Evolutionary conservation across 495 filamentous ascomycete species (phyloP).

Genomic region (Podospora pseudocomata): DNA sequence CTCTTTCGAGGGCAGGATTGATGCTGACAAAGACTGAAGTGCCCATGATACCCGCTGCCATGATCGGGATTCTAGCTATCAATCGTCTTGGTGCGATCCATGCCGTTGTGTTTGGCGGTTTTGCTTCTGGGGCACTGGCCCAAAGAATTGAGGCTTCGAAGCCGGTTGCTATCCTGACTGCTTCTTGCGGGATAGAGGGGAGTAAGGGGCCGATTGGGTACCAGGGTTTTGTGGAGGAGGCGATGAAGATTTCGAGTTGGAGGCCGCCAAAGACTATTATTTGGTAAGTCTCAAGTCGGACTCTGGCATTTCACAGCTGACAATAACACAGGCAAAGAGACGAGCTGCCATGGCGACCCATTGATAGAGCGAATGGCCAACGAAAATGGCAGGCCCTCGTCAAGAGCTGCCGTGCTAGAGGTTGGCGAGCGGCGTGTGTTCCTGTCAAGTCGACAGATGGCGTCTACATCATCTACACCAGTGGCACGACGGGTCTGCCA

Average conservation of each 20-base stretch:
- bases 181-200: conserved; percentile 90
- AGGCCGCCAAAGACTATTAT: conserved; percentile 67
- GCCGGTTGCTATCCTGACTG: conserved; percentile 75
- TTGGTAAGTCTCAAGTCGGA: conserved; percentile 39
- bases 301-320: too few species aligned
- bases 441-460: conserved; percentile 72
- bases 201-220: conserved; percentile 71
- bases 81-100: conserved; percentile 83
- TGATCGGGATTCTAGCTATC: conserved; percentile 80
- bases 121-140: conserved; percentile 74
- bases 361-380: conserved; percentile 62
- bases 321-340: conserved; percentile 53
- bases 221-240: conserved; percentile 66
- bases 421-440: conserved; percentile 64
- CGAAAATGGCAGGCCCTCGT: conserved; percentile 76
- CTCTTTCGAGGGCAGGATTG: not conserved
- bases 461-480: conserved; percentile 89
- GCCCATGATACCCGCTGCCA: conserved; percentile 91
- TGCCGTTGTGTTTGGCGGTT: conserved; percentile 89
- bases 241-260: conserved; percentile 53
- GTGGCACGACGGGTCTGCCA: conserved; percentile 81
- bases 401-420: conserved; percentile 60
- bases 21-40: conserved; percentile 46
- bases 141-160: conserved; percentile 83
- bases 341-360: conserved; percentile 65